Percentiles rank a stretch among this genome's conserved stretches.
Evolutionary conservation across 345 rosid genomes (phyloP).

Genomic region (Syzygium oleosum): DNA sequence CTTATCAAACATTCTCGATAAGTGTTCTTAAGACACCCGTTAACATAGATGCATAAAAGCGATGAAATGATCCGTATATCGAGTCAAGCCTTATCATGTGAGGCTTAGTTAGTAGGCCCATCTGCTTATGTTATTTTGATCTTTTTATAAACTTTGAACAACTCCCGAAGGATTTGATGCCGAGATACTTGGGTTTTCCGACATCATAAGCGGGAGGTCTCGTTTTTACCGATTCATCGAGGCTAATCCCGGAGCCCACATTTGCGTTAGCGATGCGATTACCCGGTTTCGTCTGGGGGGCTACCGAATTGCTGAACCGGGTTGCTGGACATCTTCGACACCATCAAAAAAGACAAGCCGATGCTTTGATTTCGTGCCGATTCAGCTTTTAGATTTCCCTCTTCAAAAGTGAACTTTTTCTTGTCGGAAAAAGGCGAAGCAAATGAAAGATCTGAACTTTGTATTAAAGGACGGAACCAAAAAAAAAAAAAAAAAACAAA

Average conservation of each 20-base stretch:
- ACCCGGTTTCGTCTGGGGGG: not conserved
- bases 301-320: not conserved
- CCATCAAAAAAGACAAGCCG: fast-evolving
- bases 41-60: not conserved
- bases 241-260: not conserved
- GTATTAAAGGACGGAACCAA: not conserved
- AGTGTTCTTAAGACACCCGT: not conserved
- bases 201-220: not conserved
- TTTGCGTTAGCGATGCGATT: fast-evolving
- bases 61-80: not conserved
- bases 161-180: not conserved
- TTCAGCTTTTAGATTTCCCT: not conserved
- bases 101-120: not conserved
- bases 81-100: not conserved
- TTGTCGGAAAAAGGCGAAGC: too few relatives aligned
- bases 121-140: not conserved
- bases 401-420: not conserved
- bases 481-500: fast-evolving
- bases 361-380: not conserved
- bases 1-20: not conserved
- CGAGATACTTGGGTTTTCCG: not conserved
- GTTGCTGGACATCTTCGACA: fast-evolving
- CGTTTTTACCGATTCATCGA: not conserved
- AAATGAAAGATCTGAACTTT: too few relatives aligned
- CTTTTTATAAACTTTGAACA: not conserved